These are phyloP conservation scores for Aspergillus sp. DNA, from an alignment of 2,329 filamentous ascomycete species.

Conservation along the genomic window DNA sequence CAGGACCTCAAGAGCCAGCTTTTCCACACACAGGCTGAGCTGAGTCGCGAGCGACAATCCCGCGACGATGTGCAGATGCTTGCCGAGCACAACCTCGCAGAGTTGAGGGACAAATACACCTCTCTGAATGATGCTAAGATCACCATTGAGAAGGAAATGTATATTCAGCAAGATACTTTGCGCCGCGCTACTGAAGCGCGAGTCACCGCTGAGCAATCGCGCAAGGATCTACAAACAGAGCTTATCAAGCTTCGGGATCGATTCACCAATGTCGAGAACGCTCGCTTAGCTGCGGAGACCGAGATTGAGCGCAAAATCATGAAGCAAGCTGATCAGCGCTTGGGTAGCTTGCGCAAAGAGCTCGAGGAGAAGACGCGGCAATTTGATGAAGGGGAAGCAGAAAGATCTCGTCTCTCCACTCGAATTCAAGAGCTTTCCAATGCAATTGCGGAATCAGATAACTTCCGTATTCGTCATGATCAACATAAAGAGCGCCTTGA, in stretches of 20 bases:
- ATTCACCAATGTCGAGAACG: conserved; percentile 77
- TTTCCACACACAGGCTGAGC: conserved; percentile 74
- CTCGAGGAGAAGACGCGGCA: conserved; percentile 70
- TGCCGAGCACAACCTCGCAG: conserved; percentile 76
- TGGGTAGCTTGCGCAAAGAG: conserved; percentile 67
- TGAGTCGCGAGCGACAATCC: conserved; percentile 86
- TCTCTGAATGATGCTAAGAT: conserved; percentile 89
- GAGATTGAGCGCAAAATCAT: conserved; percentile 72
- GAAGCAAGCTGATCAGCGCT: conserved; percentile 68
- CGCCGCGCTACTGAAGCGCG: conserved; percentile 77
- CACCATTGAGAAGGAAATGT: conserved; percentile 95
- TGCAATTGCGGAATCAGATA: conserved; percentile 78
- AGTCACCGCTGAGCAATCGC: conserved; percentile 70
- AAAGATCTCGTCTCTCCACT: conserved; percentile 65
- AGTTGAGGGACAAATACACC: conserved; percentile 76
- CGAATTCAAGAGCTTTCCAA: conserved; percentile 81
- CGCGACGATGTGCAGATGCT: conserved; percentile 88
- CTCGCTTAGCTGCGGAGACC: conserved; percentile 71
- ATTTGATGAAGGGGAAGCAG: conserved; percentile 68
- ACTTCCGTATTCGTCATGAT: conserved; percentile 82
- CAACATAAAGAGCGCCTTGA: conserved; percentile 91
- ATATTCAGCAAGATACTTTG: conserved; percentile 85
- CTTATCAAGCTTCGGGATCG: conserved; percentile 73
- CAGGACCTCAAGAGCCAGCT: conserved; percentile 79
- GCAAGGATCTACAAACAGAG: conserved; percentile 80